Evolutionary conservation across 1,139 yeast species (phyloP), one percentile per base, ranked within the genome.

Genomic region (Meyerozyma smithsonii): DNA sequence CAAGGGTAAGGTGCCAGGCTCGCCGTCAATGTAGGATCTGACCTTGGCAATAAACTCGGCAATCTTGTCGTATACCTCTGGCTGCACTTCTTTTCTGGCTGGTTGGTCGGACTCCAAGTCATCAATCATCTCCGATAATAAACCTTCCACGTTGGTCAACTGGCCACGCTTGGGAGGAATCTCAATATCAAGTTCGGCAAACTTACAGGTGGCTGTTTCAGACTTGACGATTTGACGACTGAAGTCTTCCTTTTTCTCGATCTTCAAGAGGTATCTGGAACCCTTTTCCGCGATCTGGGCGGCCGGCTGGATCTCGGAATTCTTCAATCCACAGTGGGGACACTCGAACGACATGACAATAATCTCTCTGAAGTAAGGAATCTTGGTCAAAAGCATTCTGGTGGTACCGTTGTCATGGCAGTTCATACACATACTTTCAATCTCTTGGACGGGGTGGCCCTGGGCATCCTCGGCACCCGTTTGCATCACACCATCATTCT

Each of bases 111-210:
- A 61, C 54, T 74, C 69, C 49, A 94, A 74, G 59, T 92, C 97
- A n/a, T 75, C 84, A 44, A 83, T 70, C 83, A 89, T 88, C 59
- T 89, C 97, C 24, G 72, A 59, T 41, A 94, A 69, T 35, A 94
- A 64, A 25, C 98, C 98, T 62, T 94, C 98, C 20, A 89, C 81
- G 25, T 90, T 90, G 36, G 96, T 87, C 49, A 92, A 70, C 57
- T 90, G 96, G 33, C 98, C 98, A 52, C 89, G 76, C 62, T 89
- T 86, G 28, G 97, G 88, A 5, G 99, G 98, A 43, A 94, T 90
- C 62, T 92, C 98, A 43, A 92, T 79, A 48, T 89, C 97, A 45
- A 94, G 69, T 61, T 90, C 96, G 12, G 76, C 69, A 56, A 94
- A 89, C 55, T 74, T 79, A 61, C 90, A 84, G n/a, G 81, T 69